Evolutionary conservation across 73 alveolate genomes (phyloP).

Genomic region (Symbiodinium natans): DNA sequence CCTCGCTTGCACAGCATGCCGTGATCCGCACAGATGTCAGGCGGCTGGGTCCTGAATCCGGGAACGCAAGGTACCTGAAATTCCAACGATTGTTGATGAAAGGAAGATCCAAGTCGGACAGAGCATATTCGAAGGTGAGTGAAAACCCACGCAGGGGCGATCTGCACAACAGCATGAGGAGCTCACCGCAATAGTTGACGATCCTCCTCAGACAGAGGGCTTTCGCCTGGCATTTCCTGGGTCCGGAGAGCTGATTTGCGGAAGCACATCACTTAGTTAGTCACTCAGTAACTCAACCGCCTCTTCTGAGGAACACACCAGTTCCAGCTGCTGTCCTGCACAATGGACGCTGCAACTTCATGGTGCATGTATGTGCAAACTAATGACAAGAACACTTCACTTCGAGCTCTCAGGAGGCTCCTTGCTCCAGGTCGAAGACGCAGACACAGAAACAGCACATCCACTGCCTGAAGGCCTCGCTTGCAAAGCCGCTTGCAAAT

Average conservation of each 20-base stretch:
- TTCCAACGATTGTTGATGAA: too few species aligned
- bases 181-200: neutral
- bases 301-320: neutral
- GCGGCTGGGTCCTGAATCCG: constrained; percentile 13
- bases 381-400: neutral
- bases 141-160: neutral
- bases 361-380: neutral
- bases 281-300: too few species aligned
- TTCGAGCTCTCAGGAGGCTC: neutral
- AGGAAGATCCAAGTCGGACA: too few species aligned
- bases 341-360: too few species aligned
- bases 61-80: neutral
- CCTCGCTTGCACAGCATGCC: too few species aligned
- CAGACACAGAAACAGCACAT: constrained; percentile 2
- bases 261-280: too few species aligned
- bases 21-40: neutral
- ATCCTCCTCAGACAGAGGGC: constrained; percentile 8
- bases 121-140: neutral
- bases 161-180: neutral
- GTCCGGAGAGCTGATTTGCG: neutral
- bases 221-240: neutral
- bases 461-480: neutral
- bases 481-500: too few species aligned
- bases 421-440: constrained; percentile 3
- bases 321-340: neutral